Percentiles rank a stretch among this genome's conserved stretches.
Evolutionary conservation across 75 land plant genomes (phyloP).

Genomic region (Cryptomeria japonica): DNA sequence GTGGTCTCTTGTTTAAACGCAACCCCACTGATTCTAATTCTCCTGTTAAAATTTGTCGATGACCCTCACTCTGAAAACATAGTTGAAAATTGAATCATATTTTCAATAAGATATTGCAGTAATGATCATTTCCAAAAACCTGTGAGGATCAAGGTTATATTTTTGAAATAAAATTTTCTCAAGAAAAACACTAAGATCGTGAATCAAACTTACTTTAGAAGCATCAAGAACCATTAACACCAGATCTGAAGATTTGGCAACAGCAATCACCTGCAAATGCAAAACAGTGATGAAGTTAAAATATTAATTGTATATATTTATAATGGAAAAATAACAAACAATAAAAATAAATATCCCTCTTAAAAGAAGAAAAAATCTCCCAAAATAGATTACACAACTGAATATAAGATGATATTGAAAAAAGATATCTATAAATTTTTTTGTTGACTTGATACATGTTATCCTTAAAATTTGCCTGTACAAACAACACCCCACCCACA

Average conservation of each 20-base stretch:
- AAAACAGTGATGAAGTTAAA: slow-evolving; percentile 8
- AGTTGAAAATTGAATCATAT: background rate
- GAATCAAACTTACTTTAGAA: slow-evolving; percentile 75
- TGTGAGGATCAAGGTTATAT: background rate
- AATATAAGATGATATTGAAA: background rate
- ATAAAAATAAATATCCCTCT: background rate
- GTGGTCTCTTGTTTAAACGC: slow-evolving; percentile 96
- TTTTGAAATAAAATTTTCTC: background rate
- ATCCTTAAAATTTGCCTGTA: no score
- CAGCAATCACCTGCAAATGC: slow-evolving; percentile 89
- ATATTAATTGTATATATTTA: background rate
- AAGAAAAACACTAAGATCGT: background rate
- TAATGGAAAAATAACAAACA: background rate
- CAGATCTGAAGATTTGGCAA: slow-evolving; percentile 95
- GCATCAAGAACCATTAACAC: slow-evolving; percentile 99
- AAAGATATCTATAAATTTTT: background rate
- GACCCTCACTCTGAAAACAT: slow-evolving; percentile 89
- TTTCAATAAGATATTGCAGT: background rate
- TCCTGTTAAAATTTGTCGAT: slow-evolving; percentile 89
- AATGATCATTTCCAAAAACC: background rate
- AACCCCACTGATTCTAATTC: slow-evolving; percentile 98
- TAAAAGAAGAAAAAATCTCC: background rate
- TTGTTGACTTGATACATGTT: background rate
- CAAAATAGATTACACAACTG: background rate
- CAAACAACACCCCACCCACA: no score